Evolutionary conservation across 139 green algal genomes (phyloP), one percentile per base, ranked within the genome.

Genomic region (Asterochloris sp.): DNA sequence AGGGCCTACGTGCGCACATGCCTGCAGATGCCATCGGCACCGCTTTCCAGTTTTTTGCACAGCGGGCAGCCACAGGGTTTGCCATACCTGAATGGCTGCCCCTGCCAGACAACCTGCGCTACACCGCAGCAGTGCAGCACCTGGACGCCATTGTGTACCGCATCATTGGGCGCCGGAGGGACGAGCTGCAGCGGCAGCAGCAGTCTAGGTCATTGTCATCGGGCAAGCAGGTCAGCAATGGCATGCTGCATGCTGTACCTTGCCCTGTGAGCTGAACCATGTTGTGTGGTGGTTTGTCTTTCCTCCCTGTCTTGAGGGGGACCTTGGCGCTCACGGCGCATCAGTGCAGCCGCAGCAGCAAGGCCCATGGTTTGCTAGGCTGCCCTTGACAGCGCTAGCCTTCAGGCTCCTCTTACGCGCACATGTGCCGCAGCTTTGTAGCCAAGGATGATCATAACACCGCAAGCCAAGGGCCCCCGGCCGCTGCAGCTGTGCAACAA

Each of bases 31-130:
- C 88, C 1, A 89, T 95, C 69, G 75, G 77, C 61, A 83, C 85
- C 23, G 94, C 94, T 0, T 97, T 98, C 78, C 80, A 87, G 2
- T 96, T 92, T 83, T 97, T 98, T 78, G 85, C 89, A 0, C 81
- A 79, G 61, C 83, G 89, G 0, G 88, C 86, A 15, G 87, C 84
- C 14, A 85, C 84, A 1, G 88, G 86, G 19, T 86, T 94, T 60
- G 85, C 89, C 62, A 82, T 97, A 10, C 93, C 93, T 13, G 93
- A 97, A 84, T 98, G 92, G 92, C 78, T 97, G 67, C 95, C 95
- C 28, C 96, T 89, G 0, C 92, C 92, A 10, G 91, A 94, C 68
- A 98, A 98, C 84, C 38, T 94, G 17, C 85, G 87, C 27, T 98
- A 95, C 88, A 87, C 81, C 0, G 86, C 83, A 9, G 94, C 95